These are phyloP conservation scores for Lecanosticta acicola DNA, from an alignment of 2,329 filamentous ascomycete genomes.

Conservation along the genomic window DNA sequence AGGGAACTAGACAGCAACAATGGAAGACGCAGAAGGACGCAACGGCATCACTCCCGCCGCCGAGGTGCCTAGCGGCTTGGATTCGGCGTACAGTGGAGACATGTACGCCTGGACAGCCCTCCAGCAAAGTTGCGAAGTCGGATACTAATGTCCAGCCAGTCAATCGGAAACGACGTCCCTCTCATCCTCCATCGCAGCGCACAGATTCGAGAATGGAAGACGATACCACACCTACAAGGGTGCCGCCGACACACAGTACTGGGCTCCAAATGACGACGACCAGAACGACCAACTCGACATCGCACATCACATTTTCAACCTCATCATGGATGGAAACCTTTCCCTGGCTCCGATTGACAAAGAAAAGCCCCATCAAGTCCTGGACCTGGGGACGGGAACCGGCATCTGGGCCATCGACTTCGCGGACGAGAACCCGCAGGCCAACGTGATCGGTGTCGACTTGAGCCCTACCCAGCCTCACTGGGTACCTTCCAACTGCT, in stretches of 20 bases:
- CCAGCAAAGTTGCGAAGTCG: not conserved
- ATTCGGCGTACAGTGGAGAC: constrained; percentile 11
- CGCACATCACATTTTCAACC: constrained; percentile 38
- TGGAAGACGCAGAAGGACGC: not conserved
- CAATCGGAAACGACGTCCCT: constrained; percentile 10
- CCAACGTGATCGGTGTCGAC: constrained; percentile 35
- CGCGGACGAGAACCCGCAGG: constrained; percentile 24
- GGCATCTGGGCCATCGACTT: constrained; percentile 37
- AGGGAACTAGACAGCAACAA: not conserved
- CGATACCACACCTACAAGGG: constrained; percentile 29
- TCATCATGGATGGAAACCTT: constrained; percentile 29
- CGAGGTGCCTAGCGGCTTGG: constrained; percentile 1
- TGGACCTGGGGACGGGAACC: constrained; percentile 47
- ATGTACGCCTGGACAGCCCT: not conserved
- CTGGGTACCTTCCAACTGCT: constrained; percentile 33
- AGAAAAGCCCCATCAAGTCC: constrained; percentile 19
- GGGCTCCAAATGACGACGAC: constrained; percentile 35
- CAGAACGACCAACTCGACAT: constrained; percentile 35
- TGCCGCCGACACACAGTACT: constrained; percentile 23
- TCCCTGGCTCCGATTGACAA: constrained; percentile 24
- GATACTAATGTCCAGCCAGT: constrained; percentile 1
- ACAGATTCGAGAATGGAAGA: constrained; percentile 33
- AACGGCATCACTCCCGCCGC: constrained; percentile 1
- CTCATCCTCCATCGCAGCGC: constrained; percentile 7
- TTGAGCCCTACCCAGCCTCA: constrained; percentile 30